Conservation (phyloP, 2,329 filamentous ascomycete genomes). For the Monosporascus sp. region DNA sequence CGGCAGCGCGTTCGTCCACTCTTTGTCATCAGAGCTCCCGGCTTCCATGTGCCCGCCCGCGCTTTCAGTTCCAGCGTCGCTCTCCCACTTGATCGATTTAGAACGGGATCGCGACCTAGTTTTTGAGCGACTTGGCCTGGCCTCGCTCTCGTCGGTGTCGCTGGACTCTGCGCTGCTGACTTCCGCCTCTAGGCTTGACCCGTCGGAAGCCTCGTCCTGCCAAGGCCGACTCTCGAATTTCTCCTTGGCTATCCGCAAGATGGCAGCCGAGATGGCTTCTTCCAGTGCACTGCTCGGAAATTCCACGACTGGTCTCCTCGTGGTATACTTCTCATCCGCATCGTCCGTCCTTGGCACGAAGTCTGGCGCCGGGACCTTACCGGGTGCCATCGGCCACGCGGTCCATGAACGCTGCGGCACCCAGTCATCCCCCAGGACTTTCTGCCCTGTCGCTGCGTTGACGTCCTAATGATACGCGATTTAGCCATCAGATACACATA, state of each 20-base stretch:
- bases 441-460: constrained; percentile 20
- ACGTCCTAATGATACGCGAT: constrained; percentile 16
- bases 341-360: constrained; percentile 39
- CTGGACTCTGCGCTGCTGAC: constrained; percentile 10
- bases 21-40: constrained; percentile 8
- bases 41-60: constrained; percentile 16
- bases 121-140: constrained; percentile 4
- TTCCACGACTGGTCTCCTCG: constrained; percentile 36
- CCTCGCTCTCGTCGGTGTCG: constrained; percentile 9
- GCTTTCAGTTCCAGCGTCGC: neutral
- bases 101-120: constrained; percentile 8
- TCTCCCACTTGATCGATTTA: constrained; percentile 14
- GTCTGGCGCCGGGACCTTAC: constrained; percentile 53
- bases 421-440: constrained; percentile 33
- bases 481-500: neutral
- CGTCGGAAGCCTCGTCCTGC: constrained; percentile 13
- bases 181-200: constrained; percentile 3
- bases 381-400: constrained; percentile 71
- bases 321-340: constrained; percentile 42
- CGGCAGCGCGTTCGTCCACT: neutral
- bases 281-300: constrained; percentile 59
- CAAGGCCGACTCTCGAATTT: constrained; percentile 43
- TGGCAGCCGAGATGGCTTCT: constrained; percentile 62
- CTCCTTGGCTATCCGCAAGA: constrained; percentile 63
- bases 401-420: constrained; percentile 62